A percentile compares a stretch with the other conserved stretches of the same genome.
Evolutionary conservation across 139 green algal species (phyloP).

Genomic region (Chlorella ohadii): DNA sequence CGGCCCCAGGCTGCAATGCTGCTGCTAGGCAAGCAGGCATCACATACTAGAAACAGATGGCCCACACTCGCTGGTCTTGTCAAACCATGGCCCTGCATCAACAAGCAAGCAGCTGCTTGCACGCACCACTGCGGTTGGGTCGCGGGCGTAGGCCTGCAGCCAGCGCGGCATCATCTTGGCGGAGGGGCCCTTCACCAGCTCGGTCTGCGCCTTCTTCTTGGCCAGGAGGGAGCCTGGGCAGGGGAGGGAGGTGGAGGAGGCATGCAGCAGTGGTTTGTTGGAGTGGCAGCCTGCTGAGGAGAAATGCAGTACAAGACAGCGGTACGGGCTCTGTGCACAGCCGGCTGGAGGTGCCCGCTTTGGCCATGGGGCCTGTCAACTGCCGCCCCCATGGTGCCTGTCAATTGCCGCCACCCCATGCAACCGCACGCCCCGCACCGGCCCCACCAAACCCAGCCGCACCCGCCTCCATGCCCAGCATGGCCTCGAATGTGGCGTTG

Average conservation of each 20-base stretch:
- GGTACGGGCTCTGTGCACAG: no score
- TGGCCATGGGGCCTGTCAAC: no score
- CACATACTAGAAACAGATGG: no score
- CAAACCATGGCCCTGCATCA: no score
- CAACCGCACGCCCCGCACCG: no score
- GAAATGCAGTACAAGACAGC: background rate
- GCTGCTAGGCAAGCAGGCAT: no score
- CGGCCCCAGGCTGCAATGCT: background rate
- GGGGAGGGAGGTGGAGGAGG: background rate
- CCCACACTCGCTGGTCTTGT: no score
- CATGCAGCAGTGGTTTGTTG: no score
- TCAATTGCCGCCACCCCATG: no score
- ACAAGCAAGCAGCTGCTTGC: background rate
- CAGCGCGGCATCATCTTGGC: constrained; percentile 1
- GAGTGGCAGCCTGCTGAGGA: background rate
- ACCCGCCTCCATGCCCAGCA: constrained; percentile 1
- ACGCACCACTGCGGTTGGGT: background rate
- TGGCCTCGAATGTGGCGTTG: constrained; percentile 1
- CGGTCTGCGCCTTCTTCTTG: background rate
- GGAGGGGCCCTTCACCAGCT: background rate
- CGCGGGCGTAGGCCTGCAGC: constrained; percentile 4
- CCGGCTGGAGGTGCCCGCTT: no score
- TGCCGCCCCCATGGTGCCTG: no score
- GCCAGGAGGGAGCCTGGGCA: background rate
- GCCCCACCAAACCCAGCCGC: background rate